Conservation (phyloP, 352 stramenopile species). For the Phytophthora kernoviae region DNA sequence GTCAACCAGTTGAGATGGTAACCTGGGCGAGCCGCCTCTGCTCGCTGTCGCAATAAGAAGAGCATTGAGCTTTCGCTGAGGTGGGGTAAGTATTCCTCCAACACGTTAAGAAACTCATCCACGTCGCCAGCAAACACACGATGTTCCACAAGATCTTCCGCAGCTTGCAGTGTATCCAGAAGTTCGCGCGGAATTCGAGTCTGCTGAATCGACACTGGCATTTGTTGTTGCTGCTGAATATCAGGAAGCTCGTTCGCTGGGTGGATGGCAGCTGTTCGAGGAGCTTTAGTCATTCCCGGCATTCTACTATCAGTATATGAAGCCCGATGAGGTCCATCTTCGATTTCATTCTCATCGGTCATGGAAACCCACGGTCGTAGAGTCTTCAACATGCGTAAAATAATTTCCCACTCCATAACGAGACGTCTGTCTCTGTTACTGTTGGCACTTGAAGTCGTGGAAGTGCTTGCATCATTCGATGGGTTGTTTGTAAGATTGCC, state of each 20-base stretch:
- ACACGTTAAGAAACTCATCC: slow-evolving; percentile 74
- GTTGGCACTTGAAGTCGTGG: slow-evolving; percentile 1
- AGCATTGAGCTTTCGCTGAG: slow-evolving; percentile 62
- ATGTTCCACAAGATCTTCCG: slow-evolving; percentile 74
- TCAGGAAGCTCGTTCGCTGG: slow-evolving; percentile 13
- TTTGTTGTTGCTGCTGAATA: slow-evolving; percentile 28
- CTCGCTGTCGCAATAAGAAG: slow-evolving; percentile 65
- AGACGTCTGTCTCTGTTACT: slow-evolving; percentile 38
- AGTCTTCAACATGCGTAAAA: slow-evolving; percentile 73
- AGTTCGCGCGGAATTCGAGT: slow-evolving; percentile 79
- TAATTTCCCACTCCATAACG: slow-evolving; percentile 86
- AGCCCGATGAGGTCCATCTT: slow-evolving; percentile 24
- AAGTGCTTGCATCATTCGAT: slow-evolving; percentile 4
- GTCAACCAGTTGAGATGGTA: slow-evolving; percentile 72
- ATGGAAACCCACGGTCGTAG: slow-evolving; percentile 76
- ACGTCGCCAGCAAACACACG: slow-evolving; percentile 69
- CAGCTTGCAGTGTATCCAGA: slow-evolving; percentile 73
- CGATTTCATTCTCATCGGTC: slow-evolving; percentile 41
- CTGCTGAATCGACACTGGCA: slow-evolving; percentile 63
- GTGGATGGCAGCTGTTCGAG: slow-evolving; percentile 18
- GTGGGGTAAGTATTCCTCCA: slow-evolving; percentile 75
- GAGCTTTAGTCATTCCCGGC: slow-evolving; percentile 8
- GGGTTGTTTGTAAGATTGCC: slow-evolving; percentile 4
- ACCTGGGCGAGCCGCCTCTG: slow-evolving; percentile 67
- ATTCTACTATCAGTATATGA: slow-evolving; percentile 15